Base-by-base conservation (phyloP, 2,329 filamentous ascomycete genomes). In the Curvularia sp. region DNA sequence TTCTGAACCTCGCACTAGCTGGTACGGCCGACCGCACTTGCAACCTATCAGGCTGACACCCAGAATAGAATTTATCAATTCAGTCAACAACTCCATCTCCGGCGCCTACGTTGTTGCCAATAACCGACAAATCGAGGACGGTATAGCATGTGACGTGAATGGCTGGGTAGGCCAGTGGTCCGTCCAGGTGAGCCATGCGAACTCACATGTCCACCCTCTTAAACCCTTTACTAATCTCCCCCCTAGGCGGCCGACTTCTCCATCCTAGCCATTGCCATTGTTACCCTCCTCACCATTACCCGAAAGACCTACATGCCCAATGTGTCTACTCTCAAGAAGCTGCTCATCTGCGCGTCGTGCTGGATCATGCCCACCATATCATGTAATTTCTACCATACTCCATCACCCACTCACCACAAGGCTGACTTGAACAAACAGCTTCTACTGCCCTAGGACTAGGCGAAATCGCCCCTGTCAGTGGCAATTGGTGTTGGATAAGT, bases 141-240 rank as follows among this genome's bases (percentile, higher is more conserved):
- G 77, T 12, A 13, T 66, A 0, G 75, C 73, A 3, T 83, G 81
- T 61, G 71, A 71, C 8, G 55, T 77, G 18, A 83, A 82, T 62
- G 81, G 80, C 35, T 81, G 78, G 68, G 60, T 81, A 38, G 79
- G 79, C 24, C 81, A 83, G 53, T 70, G 82, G 46, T 80, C 78
- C 2, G 80, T 42, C 8, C 47, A 69, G 63, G 72, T 78, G 52
- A 15, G 59, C 42, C 10, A 26, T 8, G 24, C 39, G 28, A n/a
- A 12, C n/a, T 5, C 6, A 46, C 3, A 42, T 48, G 28, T 13
- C 30, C 44, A 4, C 18, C 22, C 6, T 22, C 7, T 28, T 31
- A 4, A 10, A 41, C 2, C 26, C 4, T 31, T 18, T 7, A 12
- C 20, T 46, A 7, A 55, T 24, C 15, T 3, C 42, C 6, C 35